These are phyloP conservation scores for Ceratocystis papillata DNA, from an alignment of 2,329 filamentous ascomycete genomes.

Conservation along the genomic window DNA sequence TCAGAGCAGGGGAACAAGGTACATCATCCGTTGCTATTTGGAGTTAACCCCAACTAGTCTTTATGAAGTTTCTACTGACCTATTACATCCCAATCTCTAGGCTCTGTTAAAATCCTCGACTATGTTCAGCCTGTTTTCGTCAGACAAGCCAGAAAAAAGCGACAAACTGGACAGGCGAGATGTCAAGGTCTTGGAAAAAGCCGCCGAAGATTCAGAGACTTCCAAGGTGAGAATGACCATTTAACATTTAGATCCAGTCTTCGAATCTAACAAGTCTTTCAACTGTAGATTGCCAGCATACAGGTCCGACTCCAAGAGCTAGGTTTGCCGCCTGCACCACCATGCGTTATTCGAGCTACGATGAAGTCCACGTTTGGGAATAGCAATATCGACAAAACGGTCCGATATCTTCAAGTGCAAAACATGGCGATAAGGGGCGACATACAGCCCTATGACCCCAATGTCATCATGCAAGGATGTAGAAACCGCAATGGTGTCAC, in stretches of 20 bases:
- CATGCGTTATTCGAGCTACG: conserved; percentile 48
- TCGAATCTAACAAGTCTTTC: not conserved
- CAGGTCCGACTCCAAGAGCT: conserved; percentile 34
- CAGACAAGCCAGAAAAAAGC: conserved; percentile 17
- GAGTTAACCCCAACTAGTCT: not conserved
- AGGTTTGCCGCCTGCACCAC: conserved; percentile 38
- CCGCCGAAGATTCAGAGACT: conserved; percentile 41
- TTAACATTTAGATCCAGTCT: not conserved
- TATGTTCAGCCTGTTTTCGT: conserved; percentile 15
- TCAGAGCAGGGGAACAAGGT: conserved; percentile 18
- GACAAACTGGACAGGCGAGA: conserved; percentile 15
- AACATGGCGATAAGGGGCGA: conserved; percentile 73
- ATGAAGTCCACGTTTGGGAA: conserved; percentile 53
- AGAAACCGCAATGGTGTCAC: conserved; percentile 78
- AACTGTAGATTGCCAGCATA: conserved; percentile 36
- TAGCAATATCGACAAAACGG: conserved; percentile 61
- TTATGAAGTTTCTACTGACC: not conserved
- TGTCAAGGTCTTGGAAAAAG: conserved; percentile 32
- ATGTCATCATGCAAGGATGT: conserved; percentile 65
- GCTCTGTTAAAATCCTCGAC: conserved; percentile 15
- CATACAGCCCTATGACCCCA: conserved; percentile 62
- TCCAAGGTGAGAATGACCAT: conserved; percentile 29
- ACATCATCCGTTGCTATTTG: not conserved
- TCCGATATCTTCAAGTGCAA: conserved; percentile 65
- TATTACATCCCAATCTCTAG: not conserved